phyloP scores from a whole-genome alignment of 129 eudicot species.

The Chrysanthemum lavandulifolium region DNA sequence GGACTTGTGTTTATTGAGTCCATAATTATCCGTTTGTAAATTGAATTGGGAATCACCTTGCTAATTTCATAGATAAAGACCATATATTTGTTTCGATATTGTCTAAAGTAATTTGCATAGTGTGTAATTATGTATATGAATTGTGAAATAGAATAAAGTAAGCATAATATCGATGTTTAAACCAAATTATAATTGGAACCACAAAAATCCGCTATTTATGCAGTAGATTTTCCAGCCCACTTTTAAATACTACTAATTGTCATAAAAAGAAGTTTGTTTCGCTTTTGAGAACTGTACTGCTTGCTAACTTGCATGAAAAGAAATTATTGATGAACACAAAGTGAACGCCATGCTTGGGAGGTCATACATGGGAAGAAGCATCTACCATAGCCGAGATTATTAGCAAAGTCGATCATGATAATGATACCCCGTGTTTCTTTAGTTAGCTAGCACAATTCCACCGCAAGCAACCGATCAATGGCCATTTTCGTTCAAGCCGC shows the following conservation, averaged over 20 bases:
- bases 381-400: not conserved
- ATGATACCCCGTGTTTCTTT: too few species aligned
- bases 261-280: too few species aligned
- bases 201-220: not conserved
- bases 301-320: too few species aligned
- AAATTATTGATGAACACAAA: too few species aligned
- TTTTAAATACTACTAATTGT: too few species aligned
- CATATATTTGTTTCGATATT: not conserved
- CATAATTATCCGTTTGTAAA: not conserved
- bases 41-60: not conserved
- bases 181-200: not conserved
- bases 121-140: not conserved
- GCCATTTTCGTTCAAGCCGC: too few species aligned
- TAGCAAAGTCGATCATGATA: too few species aligned
- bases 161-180: conserved; percentile 17
- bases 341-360: conserved; percentile 41
- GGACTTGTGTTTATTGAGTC: not conserved
- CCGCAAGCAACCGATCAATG: too few species aligned
- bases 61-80: conserved; percentile 18
- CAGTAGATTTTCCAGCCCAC: too few species aligned
- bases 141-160: not conserved
- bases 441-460: too few species aligned
- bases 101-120: not conserved
- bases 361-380: conserved; percentile 1
- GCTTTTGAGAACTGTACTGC: too few species aligned